phyloP scores from a whole-genome alignment of 2,329 filamentous ascomycete species.

The Metarhizium robertsii region DNA sequence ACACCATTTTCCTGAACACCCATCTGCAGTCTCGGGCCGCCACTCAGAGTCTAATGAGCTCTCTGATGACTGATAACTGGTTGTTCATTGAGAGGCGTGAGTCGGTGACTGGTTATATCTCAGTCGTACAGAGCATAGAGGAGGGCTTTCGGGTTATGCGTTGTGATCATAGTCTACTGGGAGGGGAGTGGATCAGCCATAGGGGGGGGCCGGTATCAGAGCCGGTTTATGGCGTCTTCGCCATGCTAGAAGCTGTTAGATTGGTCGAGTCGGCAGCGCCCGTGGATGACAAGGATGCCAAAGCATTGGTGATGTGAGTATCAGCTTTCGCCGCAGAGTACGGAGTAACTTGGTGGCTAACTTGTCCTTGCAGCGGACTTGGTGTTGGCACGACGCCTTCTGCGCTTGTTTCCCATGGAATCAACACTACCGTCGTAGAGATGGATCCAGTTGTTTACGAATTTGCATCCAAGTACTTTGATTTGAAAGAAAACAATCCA shows the following conservation, averaged over 20 bases:
- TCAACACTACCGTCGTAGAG: slow-evolving; percentile 89
- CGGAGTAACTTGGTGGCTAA: not conserved
- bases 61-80: slow-evolving; percentile 58
- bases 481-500: slow-evolving; percentile 65
- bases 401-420: slow-evolving; percentile 76
- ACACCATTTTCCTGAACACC: slow-evolving; percentile 62
- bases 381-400: slow-evolving; percentile 88
- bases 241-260: slow-evolving; percentile 85
- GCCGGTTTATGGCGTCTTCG: slow-evolving; percentile 92
- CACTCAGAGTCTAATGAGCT: slow-evolving; percentile 54
- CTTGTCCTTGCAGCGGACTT: slow-evolving; percentile 51
- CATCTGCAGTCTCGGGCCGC: slow-evolving; percentile 58
- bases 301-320: slow-evolving; percentile 75
- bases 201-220: slow-evolving; percentile 55
- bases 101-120: slow-evolving; percentile 85
- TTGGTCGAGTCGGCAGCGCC: slow-evolving; percentile 55
- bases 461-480: slow-evolving; percentile 77
- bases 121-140: slow-evolving; percentile 68
- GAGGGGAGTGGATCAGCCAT: slow-evolving; percentile 73
- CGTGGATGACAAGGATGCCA: slow-evolving; percentile 55
- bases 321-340: not conserved
- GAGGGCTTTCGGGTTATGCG: slow-evolving; percentile 72
- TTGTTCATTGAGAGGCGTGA: slow-evolving; percentile 72
- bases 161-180: slow-evolving; percentile 88
- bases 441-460: slow-evolving; percentile 84